A percentile compares a stretch with the other conserved stretches of the same genome.
These are phyloP conservation scores for Termitomyces eurrhizus DNA, from an alignment of 768 basidiomycete species.

Conservation along the genomic window DNA sequence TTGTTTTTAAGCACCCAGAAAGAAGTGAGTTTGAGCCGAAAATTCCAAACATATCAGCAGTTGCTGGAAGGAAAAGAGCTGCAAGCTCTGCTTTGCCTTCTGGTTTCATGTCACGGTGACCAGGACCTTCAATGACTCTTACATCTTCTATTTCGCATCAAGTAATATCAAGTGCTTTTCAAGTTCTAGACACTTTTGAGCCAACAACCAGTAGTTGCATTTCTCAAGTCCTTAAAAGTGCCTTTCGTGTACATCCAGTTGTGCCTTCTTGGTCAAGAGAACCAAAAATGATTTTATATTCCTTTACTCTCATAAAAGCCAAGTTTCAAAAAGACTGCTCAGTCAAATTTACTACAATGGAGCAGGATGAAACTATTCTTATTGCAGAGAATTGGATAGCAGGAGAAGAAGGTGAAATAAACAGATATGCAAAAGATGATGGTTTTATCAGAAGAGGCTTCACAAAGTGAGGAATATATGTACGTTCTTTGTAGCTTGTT, in stretches of 20 bases:
- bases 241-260: background rate
- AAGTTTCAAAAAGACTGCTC: no score
- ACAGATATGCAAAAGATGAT: conserved; percentile 25
- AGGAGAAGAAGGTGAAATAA: background rate
- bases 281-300: background rate
- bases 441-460: conserved; percentile 24
- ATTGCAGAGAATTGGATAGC: background rate
- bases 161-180: no score
- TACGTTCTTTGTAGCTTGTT: conserved; percentile 10
- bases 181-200: no score
- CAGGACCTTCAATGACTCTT: no score
- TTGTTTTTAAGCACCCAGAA: no score
- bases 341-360: background rate
- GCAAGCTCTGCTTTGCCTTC: no score
- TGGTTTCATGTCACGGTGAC: no score
- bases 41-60: no score
- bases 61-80: no score
- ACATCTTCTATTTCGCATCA: no score
- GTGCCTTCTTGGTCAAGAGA: background rate
- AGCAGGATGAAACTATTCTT: background rate
- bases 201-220: no score
- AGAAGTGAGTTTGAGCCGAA: no score
- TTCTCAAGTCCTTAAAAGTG: background rate
- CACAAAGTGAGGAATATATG: conserved; percentile 21
- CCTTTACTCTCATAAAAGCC: background rate